Percentiles rank a stretch among this genome's conserved stretches.
Evolutionary conservation across 2,329 filamentous ascomycete species (phyloP).

Genomic region (Fusarium fujikuroi): DNA sequence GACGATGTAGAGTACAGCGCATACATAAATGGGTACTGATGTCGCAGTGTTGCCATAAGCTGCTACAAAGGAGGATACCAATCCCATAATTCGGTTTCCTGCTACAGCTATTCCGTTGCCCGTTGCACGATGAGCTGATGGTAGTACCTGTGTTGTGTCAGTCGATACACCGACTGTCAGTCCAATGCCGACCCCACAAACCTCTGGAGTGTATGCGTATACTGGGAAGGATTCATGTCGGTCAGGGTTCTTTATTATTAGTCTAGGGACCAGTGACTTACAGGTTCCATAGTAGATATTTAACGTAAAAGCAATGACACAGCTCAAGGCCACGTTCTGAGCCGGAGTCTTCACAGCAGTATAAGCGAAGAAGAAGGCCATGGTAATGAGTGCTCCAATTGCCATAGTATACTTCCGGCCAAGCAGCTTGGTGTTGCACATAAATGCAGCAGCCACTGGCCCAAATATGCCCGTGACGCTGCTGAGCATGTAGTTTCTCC

Average conservation of each 20-base stretch:
- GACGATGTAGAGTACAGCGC: neutral
- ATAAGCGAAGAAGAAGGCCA: neutral
- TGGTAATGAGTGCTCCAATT: neutral
- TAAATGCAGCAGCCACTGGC: neutral
- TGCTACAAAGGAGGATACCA: neutral
- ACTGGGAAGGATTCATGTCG: neutral
- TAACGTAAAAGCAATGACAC: neutral
- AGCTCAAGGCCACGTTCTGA: neutral
- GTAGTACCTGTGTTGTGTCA: neutral
- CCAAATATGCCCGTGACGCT: neutral
- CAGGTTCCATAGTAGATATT: neutral
- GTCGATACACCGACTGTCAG: rapidly evolving
- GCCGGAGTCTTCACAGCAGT: neutral
- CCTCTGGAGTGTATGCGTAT: neutral
- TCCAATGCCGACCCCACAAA: rapidly evolving
- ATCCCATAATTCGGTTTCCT: neutral
- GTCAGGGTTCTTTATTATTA: rapidly evolving
- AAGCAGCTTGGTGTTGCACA: neutral
- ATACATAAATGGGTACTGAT: neutral
- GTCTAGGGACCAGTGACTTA: rapidly evolving
- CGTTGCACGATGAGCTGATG: neutral
- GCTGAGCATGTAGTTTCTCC: neutral
- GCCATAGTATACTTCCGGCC: neutral
- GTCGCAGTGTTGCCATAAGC: neutral
- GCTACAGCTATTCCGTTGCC: neutral